Evolutionary conservation across 2,329 filamentous ascomycete species (phyloP).

Genomic region (Pochonia chlamydosporia): DNA sequence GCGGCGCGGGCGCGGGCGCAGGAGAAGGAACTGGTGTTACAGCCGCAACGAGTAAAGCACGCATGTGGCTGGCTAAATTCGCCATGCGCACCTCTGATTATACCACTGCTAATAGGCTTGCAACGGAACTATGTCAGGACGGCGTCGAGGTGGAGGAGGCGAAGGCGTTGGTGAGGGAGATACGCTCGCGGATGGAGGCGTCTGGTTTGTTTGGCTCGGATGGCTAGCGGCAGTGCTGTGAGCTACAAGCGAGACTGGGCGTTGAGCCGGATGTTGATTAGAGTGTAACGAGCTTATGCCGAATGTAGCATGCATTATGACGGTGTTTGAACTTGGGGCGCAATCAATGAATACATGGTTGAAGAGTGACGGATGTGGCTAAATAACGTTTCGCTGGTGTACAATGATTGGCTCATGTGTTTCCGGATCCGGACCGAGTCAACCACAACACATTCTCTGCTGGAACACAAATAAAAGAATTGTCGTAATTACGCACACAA

Average conservation of each 20-base stretch:
- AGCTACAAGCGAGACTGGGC: neutral
- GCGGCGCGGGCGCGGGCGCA: conserved; percentile 12
- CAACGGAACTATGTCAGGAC: conserved; percentile 89
- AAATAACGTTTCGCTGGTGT: too few species aligned
- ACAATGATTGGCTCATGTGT: too few species aligned
- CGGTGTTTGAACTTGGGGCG: neutral
- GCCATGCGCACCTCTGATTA: conserved; percentile 74
- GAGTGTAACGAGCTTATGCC: too few species aligned
- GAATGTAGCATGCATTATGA: neutral
- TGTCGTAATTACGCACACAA: too few species aligned
- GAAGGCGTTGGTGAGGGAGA: conserved; percentile 84
- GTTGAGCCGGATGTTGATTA: too few species aligned
- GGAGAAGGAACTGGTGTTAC: conserved; percentile 74
- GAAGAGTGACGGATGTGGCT: too few species aligned
- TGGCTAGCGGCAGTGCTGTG: neutral
- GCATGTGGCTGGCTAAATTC: conserved; percentile 86
- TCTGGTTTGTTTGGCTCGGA: conserved; percentile 14
- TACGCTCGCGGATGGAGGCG: conserved; percentile 68
- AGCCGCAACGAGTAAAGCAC: conserved; percentile 81
- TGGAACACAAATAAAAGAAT: too few species aligned
- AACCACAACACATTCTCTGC: too few species aligned
- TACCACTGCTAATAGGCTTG: conserved; percentile 69
- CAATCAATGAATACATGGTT: too few species aligned
- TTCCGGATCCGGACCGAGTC: too few species aligned
- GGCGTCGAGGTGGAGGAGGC: conserved; percentile 96